These are phyloP conservation scores for Nakazawaea ishiwadae DNA, from an alignment of 805 yeast species.

Conservation along the genomic window DNA sequence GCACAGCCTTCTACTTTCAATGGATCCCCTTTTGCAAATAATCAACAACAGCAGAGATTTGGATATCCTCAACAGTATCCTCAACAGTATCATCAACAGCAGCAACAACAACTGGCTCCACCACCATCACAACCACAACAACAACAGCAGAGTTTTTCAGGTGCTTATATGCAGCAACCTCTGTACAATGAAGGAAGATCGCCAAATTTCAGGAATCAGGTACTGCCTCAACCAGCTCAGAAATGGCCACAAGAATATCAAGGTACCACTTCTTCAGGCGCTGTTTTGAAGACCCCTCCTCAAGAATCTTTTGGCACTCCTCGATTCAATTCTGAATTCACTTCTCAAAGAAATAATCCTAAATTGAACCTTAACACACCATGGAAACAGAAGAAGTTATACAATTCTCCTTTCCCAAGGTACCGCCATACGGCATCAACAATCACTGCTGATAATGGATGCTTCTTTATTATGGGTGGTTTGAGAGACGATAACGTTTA, in stretches of 20 bases:
- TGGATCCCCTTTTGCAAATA: background rate
- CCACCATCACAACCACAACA: background rate
- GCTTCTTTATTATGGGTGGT: slow-evolving; percentile 91
- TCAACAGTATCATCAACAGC: slow-evolving; percentile 2
- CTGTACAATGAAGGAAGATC: background rate
- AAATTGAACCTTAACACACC: too few relatives aligned
- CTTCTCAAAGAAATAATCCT: too few relatives aligned
- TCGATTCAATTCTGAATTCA: too few relatives aligned
- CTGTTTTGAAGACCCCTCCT: background rate
- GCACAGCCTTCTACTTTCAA: background rate
- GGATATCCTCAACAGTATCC: background rate
- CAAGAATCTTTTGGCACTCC: too few relatives aligned
- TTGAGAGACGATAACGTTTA: slow-evolving; percentile 86
- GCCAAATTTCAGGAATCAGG: too few relatives aligned
- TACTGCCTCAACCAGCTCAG: background rate
- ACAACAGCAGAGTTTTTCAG: background rate
- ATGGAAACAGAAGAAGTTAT: slow-evolving; percentile 62
- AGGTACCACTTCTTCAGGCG: background rate
- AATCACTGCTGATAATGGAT: slow-evolving; percentile 72
- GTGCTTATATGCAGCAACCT: too few relatives aligned
- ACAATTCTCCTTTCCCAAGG: slow-evolving; percentile 87
- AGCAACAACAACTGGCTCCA: background rate
- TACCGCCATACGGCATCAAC: slow-evolving; percentile 88
- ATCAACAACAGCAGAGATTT: background rate
- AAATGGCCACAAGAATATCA: background rate